Evolutionary conservation across 495 filamentous ascomycete genomes (phyloP).

Genomic region (Rostrohypoxylon terebratum): DNA sequence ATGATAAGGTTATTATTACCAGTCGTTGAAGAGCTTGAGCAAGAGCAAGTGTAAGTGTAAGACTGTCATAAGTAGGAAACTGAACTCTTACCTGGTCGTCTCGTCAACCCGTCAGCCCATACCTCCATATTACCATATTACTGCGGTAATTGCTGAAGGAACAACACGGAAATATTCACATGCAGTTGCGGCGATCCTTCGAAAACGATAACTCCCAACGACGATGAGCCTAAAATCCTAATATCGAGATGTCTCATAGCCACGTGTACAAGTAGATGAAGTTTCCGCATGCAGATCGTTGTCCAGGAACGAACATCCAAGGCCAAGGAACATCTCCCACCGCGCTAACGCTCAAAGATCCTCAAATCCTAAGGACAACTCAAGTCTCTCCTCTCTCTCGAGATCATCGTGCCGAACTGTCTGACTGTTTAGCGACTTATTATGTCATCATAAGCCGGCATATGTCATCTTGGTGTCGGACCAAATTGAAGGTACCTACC

Average conservation of each 20-base stretch:
- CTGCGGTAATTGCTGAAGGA: slow-evolving; percentile 1
- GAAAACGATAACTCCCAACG: neutral
- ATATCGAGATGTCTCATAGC: slow-evolving; percentile 42
- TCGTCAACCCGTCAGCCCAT: slow-evolving; percentile 1
- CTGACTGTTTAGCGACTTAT: neutral
- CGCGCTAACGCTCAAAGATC: neutral
- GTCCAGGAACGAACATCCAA: slow-evolving; percentile 13
- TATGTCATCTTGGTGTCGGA: slow-evolving; percentile 25
- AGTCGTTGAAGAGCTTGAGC: no score
- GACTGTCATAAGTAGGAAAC: neutral
- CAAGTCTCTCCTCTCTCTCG: slow-evolving; percentile 12
- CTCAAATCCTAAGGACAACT: neutral
- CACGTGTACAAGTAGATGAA: slow-evolving; percentile 41
- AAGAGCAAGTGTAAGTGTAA: no score
- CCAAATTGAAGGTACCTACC: neutral
- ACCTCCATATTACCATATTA: slow-evolving; percentile 10
- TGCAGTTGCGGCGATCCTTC: slow-evolving; percentile 27
- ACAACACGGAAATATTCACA: slow-evolving; percentile 32
- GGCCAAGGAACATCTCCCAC: neutral
- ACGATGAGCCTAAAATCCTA: slow-evolving; percentile 17
- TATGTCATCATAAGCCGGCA: slow-evolving; percentile 16
- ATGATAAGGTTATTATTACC: no score
- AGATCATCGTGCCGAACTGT: slow-evolving; percentile 27
- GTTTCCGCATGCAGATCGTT: slow-evolving; percentile 15
- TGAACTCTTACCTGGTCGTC: neutral